Conservation (phyloP, 73 alveolate species). For the Uronychia binucleata region DNA sequence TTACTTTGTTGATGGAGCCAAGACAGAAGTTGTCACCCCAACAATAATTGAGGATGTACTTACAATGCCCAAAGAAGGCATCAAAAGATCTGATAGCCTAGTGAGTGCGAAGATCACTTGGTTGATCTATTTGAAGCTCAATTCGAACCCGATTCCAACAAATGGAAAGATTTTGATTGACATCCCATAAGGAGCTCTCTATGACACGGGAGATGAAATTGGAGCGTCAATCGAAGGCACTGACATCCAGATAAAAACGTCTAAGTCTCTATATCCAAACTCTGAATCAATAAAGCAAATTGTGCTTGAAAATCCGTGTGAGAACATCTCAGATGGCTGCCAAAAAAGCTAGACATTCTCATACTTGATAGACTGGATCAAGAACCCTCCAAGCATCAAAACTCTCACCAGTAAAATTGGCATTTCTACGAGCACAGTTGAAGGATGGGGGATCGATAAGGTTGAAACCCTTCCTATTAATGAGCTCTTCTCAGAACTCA, state of each 20-base stretch:
- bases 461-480: conserved; percentile 6
- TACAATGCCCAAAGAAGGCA: conserved; percentile 48
- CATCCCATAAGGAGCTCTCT: conserved; percentile 44
- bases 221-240: not conserved
- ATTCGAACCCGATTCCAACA: conserved; percentile 36
- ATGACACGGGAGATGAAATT: conserved; percentile 31
- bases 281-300: not conserved
- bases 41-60: conserved; percentile 34
- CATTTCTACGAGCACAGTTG: conserved; percentile 5
- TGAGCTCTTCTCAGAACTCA: conserved; percentile 14
- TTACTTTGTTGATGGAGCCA: conserved; percentile 52
- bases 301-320: not conserved
- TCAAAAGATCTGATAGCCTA: conserved; percentile 43
- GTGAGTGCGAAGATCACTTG: conserved; percentile 36
- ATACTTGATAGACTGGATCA: conserved; percentile 4
- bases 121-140: conserved; percentile 28
- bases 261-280: not conserved
- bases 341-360: not conserved
- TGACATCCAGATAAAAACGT: not conserved
- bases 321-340: conserved; percentile 6
- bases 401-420: conserved; percentile 5
- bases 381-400: conserved; percentile 24
- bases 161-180: conserved; percentile 30
- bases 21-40: conserved; percentile 41
- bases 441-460: conserved; percentile 29